These are phyloP conservation scores for Argentina anserina DNA, from an alignment of 306 rosid genomes.

Conservation along the genomic window DNA sequence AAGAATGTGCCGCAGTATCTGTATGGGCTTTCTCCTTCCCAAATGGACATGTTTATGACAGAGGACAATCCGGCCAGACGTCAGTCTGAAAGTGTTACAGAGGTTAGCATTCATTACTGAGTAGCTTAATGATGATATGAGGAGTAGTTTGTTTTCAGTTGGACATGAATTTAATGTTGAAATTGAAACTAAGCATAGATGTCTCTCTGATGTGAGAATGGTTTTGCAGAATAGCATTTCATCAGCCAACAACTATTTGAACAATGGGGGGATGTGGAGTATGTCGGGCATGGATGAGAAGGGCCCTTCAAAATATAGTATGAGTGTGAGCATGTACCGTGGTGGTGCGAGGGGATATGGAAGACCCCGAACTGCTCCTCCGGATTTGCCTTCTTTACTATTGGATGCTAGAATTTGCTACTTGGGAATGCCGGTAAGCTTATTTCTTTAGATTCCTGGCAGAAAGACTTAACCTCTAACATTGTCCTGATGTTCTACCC, in stretches of 20 bases:
- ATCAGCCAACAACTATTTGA: constrained; percentile 65
- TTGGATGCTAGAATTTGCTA: constrained; percentile 82
- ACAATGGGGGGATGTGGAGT: constrained; percentile 78
- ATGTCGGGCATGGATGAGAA: constrained; percentile 41
- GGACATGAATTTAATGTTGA: background rate
- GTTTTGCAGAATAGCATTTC: constrained; percentile 72
- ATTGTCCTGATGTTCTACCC: background rate
- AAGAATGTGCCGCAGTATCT: constrained; percentile 67
- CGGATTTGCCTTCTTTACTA: constrained; percentile 92
- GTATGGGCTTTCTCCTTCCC: constrained; percentile 84
- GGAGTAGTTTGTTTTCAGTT: constrained; percentile 8
- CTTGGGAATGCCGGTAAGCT: constrained; percentile 92
- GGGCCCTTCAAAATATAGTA: constrained; percentile 60
- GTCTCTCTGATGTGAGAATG: constrained; percentile 14
- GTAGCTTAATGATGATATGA: constrained; percentile 6
- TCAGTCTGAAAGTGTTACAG: constrained; percentile 62
- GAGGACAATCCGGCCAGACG: constrained; percentile 61
- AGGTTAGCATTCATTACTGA: constrained; percentile 45
- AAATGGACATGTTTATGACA: constrained; percentile 92
- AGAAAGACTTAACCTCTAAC: background rate
- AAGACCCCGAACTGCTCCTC: constrained; percentile 80
- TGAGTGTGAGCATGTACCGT: constrained; percentile 83
- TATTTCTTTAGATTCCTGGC: constrained; percentile 14
- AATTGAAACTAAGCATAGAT: constrained; percentile 8
- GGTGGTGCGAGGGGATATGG: constrained; percentile 77